Evolutionary conservation across 2,329 filamentous ascomycete genomes (phyloP).

Genomic region (Cyanodermella asteris): DNA sequence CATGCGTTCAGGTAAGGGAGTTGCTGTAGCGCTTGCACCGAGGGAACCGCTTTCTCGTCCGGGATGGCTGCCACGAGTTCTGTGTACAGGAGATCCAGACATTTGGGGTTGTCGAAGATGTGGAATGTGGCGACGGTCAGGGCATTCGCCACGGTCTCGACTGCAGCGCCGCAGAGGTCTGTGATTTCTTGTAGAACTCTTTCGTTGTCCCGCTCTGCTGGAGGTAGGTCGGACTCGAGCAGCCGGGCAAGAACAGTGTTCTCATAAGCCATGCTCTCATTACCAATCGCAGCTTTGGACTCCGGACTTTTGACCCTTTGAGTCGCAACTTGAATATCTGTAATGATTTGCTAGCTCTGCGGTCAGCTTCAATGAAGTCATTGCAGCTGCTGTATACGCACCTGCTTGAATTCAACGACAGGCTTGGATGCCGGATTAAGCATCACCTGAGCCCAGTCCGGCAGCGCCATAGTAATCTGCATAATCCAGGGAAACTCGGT

Average conservation of each 20-base stretch:
- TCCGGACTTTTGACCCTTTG: too few relatives aligned
- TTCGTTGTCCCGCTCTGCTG: constrained; percentile 8
- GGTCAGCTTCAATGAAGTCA: too few relatives aligned
- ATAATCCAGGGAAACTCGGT: constrained; percentile 5
- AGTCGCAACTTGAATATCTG: too few relatives aligned
- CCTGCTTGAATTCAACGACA: too few relatives aligned
- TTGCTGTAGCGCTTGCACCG: constrained; percentile 2
- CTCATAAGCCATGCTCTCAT: neutral
- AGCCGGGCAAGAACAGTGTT: constrained; percentile 12
- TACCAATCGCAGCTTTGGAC: too few relatives aligned
- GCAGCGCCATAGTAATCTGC: constrained; percentile 1
- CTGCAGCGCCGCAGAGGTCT: constrained; percentile 12
- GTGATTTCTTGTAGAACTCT: constrained; percentile 14
- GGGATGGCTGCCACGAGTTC: constrained; percentile 7
- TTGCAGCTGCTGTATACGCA: too few relatives aligned
- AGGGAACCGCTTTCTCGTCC: neutral
- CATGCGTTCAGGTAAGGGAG: constrained; percentile 4
- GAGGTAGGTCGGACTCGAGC: constrained; percentile 8
- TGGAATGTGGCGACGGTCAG: constrained; percentile 12
- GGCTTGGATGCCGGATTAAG: too few relatives aligned
- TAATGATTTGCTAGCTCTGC: too few relatives aligned
- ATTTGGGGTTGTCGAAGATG: constrained; percentile 21
- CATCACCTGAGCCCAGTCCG: too few relatives aligned
- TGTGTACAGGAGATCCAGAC: constrained; percentile 20
- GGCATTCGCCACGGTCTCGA: constrained; percentile 11